phyloP scores from a whole-genome alignment of 108 stramenopile species.

The Skeletonema tropicum region DNA sequence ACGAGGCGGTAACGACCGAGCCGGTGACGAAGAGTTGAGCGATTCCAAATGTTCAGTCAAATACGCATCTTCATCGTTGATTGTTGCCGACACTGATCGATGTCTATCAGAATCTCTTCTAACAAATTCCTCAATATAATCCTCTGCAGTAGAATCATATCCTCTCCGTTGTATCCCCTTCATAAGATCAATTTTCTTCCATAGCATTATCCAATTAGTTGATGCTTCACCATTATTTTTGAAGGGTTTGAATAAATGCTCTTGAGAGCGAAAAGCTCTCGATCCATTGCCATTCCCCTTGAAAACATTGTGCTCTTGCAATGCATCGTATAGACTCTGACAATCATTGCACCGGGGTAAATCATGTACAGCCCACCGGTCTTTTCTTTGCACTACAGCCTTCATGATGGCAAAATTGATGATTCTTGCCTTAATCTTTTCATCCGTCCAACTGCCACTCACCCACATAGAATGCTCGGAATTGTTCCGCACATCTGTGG shows the following conservation, averaged over 20 bases:
- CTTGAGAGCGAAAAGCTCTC: constrained; percentile 28
- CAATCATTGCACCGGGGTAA: constrained; percentile 47
- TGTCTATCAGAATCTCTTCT: constrained; percentile 38
- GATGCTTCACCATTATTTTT: constrained; percentile 48
- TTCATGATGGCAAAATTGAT: constrained; percentile 56
- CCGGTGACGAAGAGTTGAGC: neutral
- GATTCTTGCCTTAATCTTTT: constrained; percentile 40
- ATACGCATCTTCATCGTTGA: constrained; percentile 4
- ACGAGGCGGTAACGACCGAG: constrained; percentile 2
- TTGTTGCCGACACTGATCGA: neutral
- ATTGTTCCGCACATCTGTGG: constrained; percentile 10
- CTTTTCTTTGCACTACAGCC: constrained; percentile 48
- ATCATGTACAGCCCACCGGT: constrained; percentile 44
- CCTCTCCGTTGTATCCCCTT: constrained; percentile 18
- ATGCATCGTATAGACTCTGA: constrained; percentile 35
- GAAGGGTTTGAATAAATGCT: constrained; percentile 52
- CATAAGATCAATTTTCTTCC: constrained; percentile 40
- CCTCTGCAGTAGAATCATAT: constrained; percentile 21
- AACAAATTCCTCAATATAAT: constrained; percentile 52
- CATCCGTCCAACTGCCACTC: constrained; percentile 34
- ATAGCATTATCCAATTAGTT: constrained; percentile 50
- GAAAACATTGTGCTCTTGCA: constrained; percentile 38
- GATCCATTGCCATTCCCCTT: constrained; percentile 17
- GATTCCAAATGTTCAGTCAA: neutral
- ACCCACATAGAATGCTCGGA: constrained; percentile 33